A percentile compares a stretch with the other conserved stretches of the same genome.
phyloP scores from a whole-genome alignment of 768 basidiomycete genomes.

The Suillus bovinus region DNA sequence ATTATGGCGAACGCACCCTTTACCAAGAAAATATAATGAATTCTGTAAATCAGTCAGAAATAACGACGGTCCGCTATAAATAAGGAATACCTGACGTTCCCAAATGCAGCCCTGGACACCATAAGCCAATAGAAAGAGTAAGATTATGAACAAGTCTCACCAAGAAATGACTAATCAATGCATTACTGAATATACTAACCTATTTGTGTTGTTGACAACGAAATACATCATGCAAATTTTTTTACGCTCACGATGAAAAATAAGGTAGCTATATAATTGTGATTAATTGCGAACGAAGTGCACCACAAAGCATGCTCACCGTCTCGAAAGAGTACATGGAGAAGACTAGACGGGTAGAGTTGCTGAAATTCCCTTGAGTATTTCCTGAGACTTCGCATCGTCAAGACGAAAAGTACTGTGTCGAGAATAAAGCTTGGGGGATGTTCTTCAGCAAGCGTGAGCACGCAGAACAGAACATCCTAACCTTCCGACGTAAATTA shows the following conservation, averaged over 20 bases:
- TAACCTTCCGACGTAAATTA: slow-evolving; percentile 10
- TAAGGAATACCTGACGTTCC: slow-evolving; percentile 2
- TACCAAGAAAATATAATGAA: slow-evolving; percentile 12
- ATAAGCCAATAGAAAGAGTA: neutral
- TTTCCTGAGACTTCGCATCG: slow-evolving; percentile 12
- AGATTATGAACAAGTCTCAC: slow-evolving; percentile 9
- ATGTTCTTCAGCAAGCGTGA: neutral
- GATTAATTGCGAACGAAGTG: neutral
- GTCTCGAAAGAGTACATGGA: slow-evolving; percentile 9
- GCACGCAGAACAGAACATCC: neutral
- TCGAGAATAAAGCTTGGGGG: slow-evolving; percentile 9
- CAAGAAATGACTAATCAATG: slow-evolving; percentile 14
- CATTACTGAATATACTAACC: slow-evolving; percentile 10
- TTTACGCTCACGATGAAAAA: slow-evolving; percentile 7
- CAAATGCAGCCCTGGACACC: slow-evolving; percentile 12
- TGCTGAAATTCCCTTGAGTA: neutral
- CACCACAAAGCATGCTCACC: neutral
- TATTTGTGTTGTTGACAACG: neutral
- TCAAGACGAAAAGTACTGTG: slow-evolving; percentile 7
- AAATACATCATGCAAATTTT: no score
- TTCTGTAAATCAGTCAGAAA: slow-evolving; percentile 9
- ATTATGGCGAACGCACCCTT: slow-evolving; percentile 7
- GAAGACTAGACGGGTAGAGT: slow-evolving; percentile 8
- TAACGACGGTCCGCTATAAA: neutral
- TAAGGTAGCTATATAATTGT: neutral